Evolutionary conservation across 2,329 filamentous ascomycete species (phyloP).

Genomic region (Claviceps sorghi): DNA sequence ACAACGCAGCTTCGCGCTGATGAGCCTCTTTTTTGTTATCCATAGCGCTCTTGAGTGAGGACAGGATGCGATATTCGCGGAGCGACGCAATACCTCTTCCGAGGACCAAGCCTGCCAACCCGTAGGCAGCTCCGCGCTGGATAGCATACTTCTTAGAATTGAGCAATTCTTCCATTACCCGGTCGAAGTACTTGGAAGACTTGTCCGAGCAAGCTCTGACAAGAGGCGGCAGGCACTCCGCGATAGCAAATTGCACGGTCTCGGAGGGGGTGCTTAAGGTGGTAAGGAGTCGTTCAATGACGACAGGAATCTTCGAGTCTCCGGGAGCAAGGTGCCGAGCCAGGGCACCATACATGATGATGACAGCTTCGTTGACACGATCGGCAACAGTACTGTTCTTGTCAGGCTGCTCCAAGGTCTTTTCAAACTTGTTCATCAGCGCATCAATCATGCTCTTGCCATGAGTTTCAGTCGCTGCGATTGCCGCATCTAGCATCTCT

Average conservation of each 20-base stretch:
- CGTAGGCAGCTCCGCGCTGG: slow-evolving; percentile 86
- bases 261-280: slow-evolving; percentile 92
- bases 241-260: slow-evolving; percentile 90
- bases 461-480: slow-evolving; percentile 62
- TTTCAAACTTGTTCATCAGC: slow-evolving; percentile 85
- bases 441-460: slow-evolving; percentile 73
- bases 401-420: slow-evolving; percentile 71
- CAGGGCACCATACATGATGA: slow-evolving; percentile 91
- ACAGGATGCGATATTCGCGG: slow-evolving; percentile 74
- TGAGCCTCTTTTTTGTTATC: slow-evolving; percentile 92
- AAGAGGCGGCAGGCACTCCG: slow-evolving; percentile 85
- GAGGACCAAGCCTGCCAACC: slow-evolving; percentile 74
- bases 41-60: slow-evolving; percentile 62
- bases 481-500: slow-evolving; percentile 87
- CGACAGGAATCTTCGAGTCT: slow-evolving; percentile 76
- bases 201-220: slow-evolving; percentile 68
- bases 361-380: slow-evolving; percentile 88
- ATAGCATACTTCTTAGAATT: slow-evolving; percentile 83
- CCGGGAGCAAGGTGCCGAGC: slow-evolving; percentile 73
- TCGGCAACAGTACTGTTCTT: slow-evolving; percentile 70
- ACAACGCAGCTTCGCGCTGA: slow-evolving; percentile 73
- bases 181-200: slow-evolving; percentile 63
- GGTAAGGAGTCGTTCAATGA: slow-evolving; percentile 70
- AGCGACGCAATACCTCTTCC: slow-evolving; percentile 75
- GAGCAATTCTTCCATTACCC: slow-evolving; percentile 69